phyloP scores from a whole-genome alignment of 2,329 filamentous ascomycete genomes.

The Trichoderma cornu-damae region DNA sequence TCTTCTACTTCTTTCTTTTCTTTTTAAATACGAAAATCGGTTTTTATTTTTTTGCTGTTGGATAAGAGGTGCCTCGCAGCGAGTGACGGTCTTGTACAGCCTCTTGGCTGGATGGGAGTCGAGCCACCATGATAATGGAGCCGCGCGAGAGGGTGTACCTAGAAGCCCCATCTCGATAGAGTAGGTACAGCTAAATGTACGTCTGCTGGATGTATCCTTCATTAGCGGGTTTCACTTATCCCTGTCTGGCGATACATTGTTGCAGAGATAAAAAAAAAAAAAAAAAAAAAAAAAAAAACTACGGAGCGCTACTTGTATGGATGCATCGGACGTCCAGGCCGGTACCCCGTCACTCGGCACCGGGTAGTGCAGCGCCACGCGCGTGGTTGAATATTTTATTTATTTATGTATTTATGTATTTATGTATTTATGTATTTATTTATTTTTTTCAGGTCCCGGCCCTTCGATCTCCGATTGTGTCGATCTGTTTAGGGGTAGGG shows the following conservation, averaged over 20 bases:
- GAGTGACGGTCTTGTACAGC: background rate
- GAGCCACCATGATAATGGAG: too few species aligned
- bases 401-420: background rate
- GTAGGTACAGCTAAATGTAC: background rate
- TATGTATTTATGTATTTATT: background rate
- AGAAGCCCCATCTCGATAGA: background rate
- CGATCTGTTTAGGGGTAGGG: too few species aligned
- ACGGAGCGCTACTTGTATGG: constrained; percentile 3
- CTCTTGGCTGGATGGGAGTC: too few species aligned
- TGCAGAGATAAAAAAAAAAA: background rate
- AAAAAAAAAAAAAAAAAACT: background rate
- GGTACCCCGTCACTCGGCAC: constrained; percentile 2
- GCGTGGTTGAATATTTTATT: background rate
- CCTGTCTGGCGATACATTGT: constrained; percentile 2
- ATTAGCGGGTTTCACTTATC: constrained; percentile 6
- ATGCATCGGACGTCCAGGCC: background rate
- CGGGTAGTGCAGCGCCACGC: constrained; percentile 14
- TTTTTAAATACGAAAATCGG: background rate
- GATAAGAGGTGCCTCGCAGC: background rate
- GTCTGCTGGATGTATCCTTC: background rate
- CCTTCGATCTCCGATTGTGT: background rate
- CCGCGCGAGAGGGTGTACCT: background rate
- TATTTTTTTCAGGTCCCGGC: background rate
- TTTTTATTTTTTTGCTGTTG: background rate
- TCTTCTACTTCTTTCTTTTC: background rate